A percentile compares a stretch with the other conserved stretches of the same genome.
Conservation (phyloP, 169 alveolate species). For the Besnoitia besnoiti region DNA sequence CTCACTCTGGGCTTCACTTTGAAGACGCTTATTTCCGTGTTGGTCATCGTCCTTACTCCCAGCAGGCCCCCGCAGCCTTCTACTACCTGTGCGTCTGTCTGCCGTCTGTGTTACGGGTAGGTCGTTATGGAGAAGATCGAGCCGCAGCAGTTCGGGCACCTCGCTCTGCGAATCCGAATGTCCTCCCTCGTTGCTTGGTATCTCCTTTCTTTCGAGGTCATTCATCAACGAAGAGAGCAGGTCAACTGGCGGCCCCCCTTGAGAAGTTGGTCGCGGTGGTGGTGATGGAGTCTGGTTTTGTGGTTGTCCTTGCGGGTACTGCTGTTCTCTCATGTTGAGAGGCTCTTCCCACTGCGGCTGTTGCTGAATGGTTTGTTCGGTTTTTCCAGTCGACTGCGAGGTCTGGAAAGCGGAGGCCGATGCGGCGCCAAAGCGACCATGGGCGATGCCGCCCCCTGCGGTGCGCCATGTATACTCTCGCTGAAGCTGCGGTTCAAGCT, state of each 20-base stretch:
- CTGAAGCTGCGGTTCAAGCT: background rate
- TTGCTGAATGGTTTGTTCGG: background rate
- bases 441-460: background rate
- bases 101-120: background rate
- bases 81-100: background rate
- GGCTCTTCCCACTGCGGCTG: background rate
- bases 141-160: slow-evolving; percentile 10
- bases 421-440: slow-evolving; percentile 11
- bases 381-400: background rate
- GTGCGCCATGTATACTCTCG: background rate
- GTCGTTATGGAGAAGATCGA: background rate
- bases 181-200: background rate
- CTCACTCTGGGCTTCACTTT: background rate
- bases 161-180: background rate
- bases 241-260: background rate
- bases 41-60: background rate
- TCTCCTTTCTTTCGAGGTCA: background rate
- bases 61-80: background rate
- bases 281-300: background rate
- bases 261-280: background rate
- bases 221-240: background rate
- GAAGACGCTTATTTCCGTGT: background rate
- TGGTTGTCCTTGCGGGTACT: background rate
- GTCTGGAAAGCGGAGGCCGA: background rate
- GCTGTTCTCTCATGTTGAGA: background rate